These are phyloP conservation scores for Salvia splendens DNA, from an alignment of 257 asterid genomes.

Conservation along the genomic window DNA sequence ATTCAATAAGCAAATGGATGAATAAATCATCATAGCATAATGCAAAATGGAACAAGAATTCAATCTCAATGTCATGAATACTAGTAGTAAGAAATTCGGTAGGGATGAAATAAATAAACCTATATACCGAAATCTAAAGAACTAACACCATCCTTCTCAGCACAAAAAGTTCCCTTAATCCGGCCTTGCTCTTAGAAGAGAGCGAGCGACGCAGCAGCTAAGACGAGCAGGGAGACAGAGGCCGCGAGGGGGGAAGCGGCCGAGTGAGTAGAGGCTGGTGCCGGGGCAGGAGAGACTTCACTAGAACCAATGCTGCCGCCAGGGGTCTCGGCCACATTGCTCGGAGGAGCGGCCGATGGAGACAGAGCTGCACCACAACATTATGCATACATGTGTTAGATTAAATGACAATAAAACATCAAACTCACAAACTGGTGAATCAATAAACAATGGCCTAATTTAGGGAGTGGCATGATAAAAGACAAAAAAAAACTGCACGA, in stretches of 20 bases:
- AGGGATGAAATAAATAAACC: constrained; percentile 12
- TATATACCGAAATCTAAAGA: constrained; percentile 25
- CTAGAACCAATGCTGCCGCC: constrained; percentile 31
- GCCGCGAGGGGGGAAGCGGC: constrained; percentile 38
- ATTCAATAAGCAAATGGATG: neutral
- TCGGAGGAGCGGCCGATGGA: constrained; percentile 33
- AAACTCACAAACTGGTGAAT: neutral
- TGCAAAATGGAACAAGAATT: constrained; percentile 9
- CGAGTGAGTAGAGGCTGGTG: constrained; percentile 40
- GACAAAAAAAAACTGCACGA: neutral
- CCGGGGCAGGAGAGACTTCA: constrained; percentile 43
- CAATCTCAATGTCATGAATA: constrained; percentile 19
- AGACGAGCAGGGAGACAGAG: constrained; percentile 32
- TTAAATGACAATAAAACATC: too few relatives aligned
- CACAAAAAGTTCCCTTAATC: neutral
- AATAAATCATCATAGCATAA: neutral
- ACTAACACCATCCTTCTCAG: constrained; percentile 13
- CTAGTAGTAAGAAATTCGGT: constrained; percentile 13
- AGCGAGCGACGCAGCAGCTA: constrained; percentile 30
- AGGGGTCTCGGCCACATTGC: constrained; percentile 35
- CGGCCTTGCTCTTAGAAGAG: constrained; percentile 35
- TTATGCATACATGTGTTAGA: neutral
- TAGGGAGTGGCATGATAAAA: neutral
- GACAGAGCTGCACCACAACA: constrained; percentile 26
- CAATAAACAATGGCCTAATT: neutral